Evolutionary conservation across 2,329 filamentous ascomycete genomes (phyloP), one percentile per base, ranked within the genome.

Genomic region (Arthrobotrys iridis): DNA sequence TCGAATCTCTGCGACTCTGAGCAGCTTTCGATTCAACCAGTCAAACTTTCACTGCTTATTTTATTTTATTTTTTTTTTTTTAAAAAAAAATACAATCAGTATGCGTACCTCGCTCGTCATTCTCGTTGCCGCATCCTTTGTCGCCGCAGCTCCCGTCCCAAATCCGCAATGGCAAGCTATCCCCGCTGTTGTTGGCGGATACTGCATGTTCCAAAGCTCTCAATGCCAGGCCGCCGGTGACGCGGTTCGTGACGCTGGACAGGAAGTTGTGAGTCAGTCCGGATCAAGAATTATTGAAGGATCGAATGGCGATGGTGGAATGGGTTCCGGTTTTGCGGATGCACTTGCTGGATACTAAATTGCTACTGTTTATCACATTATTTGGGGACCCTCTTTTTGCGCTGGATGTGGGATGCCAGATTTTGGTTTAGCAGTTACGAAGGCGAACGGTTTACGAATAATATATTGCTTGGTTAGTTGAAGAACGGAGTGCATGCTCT

Each of bases 201-300:
- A 22, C 3, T 58, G 52, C 52, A 15, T 33, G 30, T 58, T 58
- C 52, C 52, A 58, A 41, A 18, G 2, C 20, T 6, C 28, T 3
- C 52, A 58, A 22, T 58, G 52, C 52, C 52, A 58, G 22, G 18
- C 7, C 18, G 52, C 30, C 30, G 52, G 52, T 22, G 52, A 58
- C 15, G 52, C 18, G 6, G 30, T 40, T 20, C 11, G 30, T 5
- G 52, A 22, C 4, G 30, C 30, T 7, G 24, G 24, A 6, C 13
- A 28, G 15, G 30, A 58, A 24, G 7, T 11, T 22, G 52, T 5
- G 10, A 33, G 4, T 26, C 11, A 18, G 4, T 24, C 52, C 24
- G 52, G 28, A 22, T 6, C 4, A 3, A 11, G 8, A 13, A 26
- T 40, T 28, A 10, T 55, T 28, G 48, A 55, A 22, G 7, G 7